Conservation (phyloP, 2,329 filamentous ascomycete species). For the Knufia fluminis region DNA sequence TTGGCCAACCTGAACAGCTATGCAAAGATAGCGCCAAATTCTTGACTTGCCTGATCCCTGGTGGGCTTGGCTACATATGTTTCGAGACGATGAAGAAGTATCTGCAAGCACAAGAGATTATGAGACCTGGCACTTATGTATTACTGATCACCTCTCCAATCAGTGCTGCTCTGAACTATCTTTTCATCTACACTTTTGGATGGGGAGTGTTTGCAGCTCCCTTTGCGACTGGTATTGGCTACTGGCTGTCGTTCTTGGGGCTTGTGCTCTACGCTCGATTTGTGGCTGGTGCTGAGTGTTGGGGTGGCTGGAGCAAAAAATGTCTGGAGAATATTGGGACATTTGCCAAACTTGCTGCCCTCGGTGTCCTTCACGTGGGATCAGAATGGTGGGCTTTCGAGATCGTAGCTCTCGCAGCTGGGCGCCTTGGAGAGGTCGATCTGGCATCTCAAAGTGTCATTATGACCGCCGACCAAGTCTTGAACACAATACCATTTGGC, state of each 20-base stretch:
- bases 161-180: constrained; percentile 49
- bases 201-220: constrained; percentile 71
- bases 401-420: constrained; percentile 75
- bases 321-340: constrained; percentile 58
- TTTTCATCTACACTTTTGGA: constrained; percentile 63
- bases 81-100: constrained; percentile 67
- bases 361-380: constrained; percentile 74
- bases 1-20: constrained; percentile 72
- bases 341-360: constrained; percentile 63
- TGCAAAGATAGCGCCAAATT: constrained; percentile 65
- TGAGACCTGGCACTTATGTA: constrained; percentile 56
- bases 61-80: constrained; percentile 77
- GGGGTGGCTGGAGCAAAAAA: constrained; percentile 62
- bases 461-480: constrained; percentile 79
- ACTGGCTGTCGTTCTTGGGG: constrained; percentile 74
- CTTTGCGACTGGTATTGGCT: constrained; percentile 71
- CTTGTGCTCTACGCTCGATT: constrained; percentile 65
- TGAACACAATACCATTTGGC: constrained; percentile 79
- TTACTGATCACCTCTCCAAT: constrained; percentile 52
- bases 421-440: constrained; percentile 66
- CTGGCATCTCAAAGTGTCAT: constrained; percentile 79
- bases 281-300: constrained; percentile 62
- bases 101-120: constrained; percentile 52
- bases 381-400: constrained; percentile 96
- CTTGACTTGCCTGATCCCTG: constrained; percentile 63